Percentiles rank a stretch among this genome's conserved stretches.
phyloP scores from a whole-genome alignment of 495 filamentous ascomycete genomes.

The Chaetomium cochliodes region DNA sequence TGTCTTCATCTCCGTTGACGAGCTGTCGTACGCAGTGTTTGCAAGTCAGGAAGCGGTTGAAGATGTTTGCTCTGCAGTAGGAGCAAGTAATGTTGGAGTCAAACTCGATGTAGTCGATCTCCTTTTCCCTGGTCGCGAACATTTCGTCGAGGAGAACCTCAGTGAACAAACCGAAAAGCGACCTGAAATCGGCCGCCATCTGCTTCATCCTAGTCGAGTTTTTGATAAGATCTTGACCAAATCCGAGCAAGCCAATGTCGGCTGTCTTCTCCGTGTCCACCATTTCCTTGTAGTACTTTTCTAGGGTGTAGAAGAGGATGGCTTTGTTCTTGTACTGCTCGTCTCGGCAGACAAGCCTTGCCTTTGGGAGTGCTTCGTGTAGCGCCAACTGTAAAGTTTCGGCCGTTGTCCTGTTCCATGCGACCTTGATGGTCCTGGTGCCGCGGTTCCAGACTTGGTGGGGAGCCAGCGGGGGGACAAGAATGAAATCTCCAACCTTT shows the following conservation, averaged over 20 bases:
- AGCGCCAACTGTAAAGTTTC: constrained; percentile 85
- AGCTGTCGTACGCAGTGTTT: constrained; percentile 62
- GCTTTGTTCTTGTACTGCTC: constrained; percentile 99
- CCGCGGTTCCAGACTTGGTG: constrained; percentile 99
- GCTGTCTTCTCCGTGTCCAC: constrained; percentile 48
- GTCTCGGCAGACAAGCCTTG: constrained; percentile 91
- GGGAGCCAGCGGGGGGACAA: constrained; percentile 92
- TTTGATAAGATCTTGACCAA: constrained; percentile 47
- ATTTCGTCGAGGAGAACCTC: constrained; percentile 79
- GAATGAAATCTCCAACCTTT: constrained; percentile 86
- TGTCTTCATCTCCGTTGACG: constrained; percentile 64
- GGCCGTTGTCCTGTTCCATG: constrained; percentile 95
- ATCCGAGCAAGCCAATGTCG: constrained; percentile 41
- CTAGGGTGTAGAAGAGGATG: constrained; percentile 81
- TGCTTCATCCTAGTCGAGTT: constrained; percentile 61
- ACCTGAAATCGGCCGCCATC: constrained; percentile 73
- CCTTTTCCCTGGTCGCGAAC: constrained; percentile 65
- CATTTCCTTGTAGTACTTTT: constrained; percentile 71
- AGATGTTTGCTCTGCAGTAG: constrained; percentile 93
- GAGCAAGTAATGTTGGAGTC: constrained; percentile 92
- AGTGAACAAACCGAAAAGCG: constrained; percentile 72
- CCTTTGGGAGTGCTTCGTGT: constrained; percentile 79
- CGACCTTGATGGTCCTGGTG: constrained; percentile 91
- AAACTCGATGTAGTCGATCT: constrained; percentile 69
- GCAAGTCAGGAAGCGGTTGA: constrained; percentile 94